Base-by-base conservation (phyloP, 768 basidiomycete genomes). In the Rhodotorula kratochvilovae region DNA sequence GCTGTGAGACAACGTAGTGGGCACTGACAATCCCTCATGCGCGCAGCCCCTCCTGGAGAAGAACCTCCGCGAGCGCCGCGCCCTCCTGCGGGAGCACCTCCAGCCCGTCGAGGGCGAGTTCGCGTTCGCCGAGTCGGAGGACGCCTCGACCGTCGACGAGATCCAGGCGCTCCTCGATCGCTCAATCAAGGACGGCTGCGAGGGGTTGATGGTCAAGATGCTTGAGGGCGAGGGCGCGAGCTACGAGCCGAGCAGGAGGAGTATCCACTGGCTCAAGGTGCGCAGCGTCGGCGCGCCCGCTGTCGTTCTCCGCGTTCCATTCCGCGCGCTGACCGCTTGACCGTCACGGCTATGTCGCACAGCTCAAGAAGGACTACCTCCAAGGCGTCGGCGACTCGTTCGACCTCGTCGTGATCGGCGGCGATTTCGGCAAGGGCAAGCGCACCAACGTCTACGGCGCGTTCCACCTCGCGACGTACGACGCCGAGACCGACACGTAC, bases 131-230 rank as follows among this genome's bases (percentile, higher is more conserved):
- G 92, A 89, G 78, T 88, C 90, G 7, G 91, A 91, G 2, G 95
- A 99, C 77, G 84, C 88, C 25, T 88, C 92, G 69, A 90, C 89
- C 15, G 89, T 87, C 10, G 96, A 99, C 33, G 94, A 96, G 77
- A 97, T 99, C 58, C 92, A 96, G 78, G 79, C 85, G 3, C 98
- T 99, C 84, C 82, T 99, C 16, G 95, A 98, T 79, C 90, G 93
- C 75, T 93, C 91, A 80, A 91, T 99, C 75, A 97, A 93, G 79
- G 96, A 98, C 79, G 93, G 95, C 3, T 98, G 96, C 79, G 96
- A 99, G 80, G 96, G 96, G 17, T 85, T 99, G 57, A 99, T 99
- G 96, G 92, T 99, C 69, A 99, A 99, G 83, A 95, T 96, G 92
- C 83, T 99, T 27, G 91, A 95, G 53, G 89, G 86, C 57, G 89